Percentiles rank a stretch among this genome's conserved stretches.
Conservation (phyloP, 2,329 filamentous ascomycete species). For the Fusarium dlaminii region DNA sequence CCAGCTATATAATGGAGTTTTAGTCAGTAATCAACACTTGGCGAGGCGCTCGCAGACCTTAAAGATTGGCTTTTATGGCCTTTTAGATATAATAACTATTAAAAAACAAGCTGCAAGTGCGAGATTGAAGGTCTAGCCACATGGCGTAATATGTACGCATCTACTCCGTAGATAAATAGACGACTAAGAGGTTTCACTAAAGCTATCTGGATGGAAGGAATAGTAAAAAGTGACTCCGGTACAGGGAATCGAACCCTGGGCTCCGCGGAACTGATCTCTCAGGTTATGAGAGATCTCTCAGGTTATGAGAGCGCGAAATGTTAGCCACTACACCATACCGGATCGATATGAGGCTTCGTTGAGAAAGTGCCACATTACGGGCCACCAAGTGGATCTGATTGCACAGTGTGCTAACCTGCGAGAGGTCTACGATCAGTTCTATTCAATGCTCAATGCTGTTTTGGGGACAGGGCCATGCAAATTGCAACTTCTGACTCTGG, state of each 20-base stretch:
- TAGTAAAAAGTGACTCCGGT: not conserved
- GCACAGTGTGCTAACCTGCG: not conserved
- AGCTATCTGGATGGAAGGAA: not conserved
- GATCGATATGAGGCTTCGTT: not conserved
- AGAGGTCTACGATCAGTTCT: not conserved
- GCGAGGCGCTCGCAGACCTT: not conserved
- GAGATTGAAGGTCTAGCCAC: too few relatives aligned
- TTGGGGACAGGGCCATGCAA: not conserved
- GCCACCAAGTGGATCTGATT: not conserved
- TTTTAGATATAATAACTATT: not conserved
- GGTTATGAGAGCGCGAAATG: constrained; percentile 46
- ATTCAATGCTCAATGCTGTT: not conserved
- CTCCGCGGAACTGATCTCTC: not conserved
- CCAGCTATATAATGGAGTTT: too few relatives aligned
- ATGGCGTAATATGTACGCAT: too few relatives aligned
- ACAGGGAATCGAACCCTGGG: not conserved
- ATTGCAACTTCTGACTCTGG: not conserved
- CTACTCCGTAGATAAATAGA: not conserved
- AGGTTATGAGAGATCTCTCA: constrained; percentile 34
- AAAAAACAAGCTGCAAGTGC: not conserved
- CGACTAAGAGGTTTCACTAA: not conserved
- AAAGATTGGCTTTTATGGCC: not conserved
- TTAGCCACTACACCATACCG: constrained; percentile 49
- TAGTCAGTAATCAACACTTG: too few relatives aligned
- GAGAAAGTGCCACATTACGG: accelerated